A percentile compares a stretch with the other conserved stretches of the same genome.
Evolutionary conservation across 768 basidiomycete genomes (phyloP).

Genomic region (Rhizopogon salebrosus): DNA sequence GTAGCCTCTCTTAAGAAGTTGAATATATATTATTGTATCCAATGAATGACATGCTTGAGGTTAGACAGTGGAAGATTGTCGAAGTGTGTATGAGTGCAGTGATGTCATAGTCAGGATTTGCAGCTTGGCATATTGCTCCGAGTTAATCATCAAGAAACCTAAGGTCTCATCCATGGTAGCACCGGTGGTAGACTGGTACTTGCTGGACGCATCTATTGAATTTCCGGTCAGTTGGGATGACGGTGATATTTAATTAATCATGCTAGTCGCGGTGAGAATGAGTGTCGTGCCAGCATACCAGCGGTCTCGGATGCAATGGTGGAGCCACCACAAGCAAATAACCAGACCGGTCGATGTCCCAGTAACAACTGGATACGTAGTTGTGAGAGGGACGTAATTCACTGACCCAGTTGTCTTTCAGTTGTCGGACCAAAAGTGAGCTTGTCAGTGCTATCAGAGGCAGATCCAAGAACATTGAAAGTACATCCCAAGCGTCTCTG

Average conservation of each 20-base stretch:
- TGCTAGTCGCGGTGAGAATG: constrained; percentile 17
- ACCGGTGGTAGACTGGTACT: constrained; percentile 22
- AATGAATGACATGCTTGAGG: background rate
- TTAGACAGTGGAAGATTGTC: too few relatives aligned
- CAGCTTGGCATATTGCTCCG: constrained; percentile 20
- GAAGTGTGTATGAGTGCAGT: too few relatives aligned
- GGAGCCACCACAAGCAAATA: constrained; percentile 21
- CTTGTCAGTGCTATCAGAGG: constrained; percentile 14
- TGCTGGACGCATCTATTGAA: constrained; percentile 17
- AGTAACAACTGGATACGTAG: constrained; percentile 16
- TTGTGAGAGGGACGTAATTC: constrained; percentile 20
- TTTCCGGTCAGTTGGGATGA: background rate
- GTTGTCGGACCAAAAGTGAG: constrained; percentile 25
- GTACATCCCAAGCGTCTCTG: constrained; percentile 27
- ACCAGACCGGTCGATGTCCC: constrained; percentile 29
- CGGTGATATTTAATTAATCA: background rate
- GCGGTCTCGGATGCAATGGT: constrained; percentile 19
- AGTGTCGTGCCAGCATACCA: constrained; percentile 30
- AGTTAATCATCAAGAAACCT: constrained; percentile 24
- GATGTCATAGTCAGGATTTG: constrained; percentile 18
- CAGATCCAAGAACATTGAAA: constrained; percentile 23
- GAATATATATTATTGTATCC: too few relatives aligned
- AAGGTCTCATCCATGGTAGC: constrained; percentile 19
- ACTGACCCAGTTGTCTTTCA: constrained; percentile 9
- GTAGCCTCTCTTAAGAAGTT: background rate